phyloP scores from a whole-genome alignment of 73 alveolate genomes.

The Stentor coeruleus region DNA sequence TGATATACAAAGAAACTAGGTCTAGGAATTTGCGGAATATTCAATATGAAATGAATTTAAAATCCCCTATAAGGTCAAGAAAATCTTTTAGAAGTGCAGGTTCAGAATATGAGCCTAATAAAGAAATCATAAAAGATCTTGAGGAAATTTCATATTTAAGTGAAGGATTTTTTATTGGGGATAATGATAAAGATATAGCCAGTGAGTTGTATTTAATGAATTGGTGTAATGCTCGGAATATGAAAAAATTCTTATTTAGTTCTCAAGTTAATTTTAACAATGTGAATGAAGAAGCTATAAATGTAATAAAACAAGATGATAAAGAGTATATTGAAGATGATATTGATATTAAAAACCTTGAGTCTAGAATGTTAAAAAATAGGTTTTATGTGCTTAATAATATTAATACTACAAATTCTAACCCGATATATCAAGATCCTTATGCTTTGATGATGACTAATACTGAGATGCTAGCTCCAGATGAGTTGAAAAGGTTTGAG shows the following conservation, averaged over 20 bases:
- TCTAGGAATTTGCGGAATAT: too few species aligned
- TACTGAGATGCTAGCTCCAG: not conserved
- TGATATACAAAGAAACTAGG: not conserved
- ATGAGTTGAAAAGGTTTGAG: not conserved
- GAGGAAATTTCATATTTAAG: not conserved
- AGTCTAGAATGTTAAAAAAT: not conserved
- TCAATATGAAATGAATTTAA: too few species aligned
- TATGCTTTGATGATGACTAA: not conserved
- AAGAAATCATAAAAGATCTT: not conserved
- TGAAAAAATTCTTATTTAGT: too few species aligned
- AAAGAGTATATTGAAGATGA: not conserved
- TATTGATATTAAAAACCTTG: not conserved
- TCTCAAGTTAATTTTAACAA: not conserved
- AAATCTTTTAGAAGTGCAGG: too few species aligned
- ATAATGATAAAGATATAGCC: not conserved
- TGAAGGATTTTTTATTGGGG: not conserved
- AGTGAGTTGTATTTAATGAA: not conserved
- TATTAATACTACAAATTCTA: not conserved
- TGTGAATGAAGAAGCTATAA: not conserved
- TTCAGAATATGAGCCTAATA: not conserved
- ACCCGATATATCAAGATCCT: not conserved
- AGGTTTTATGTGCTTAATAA: not conserved
- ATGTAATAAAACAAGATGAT: not conserved
- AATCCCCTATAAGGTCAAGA: not conserved
- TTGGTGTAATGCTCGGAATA: not conserved